Evolutionary conservation across 306 rosid species (phyloP).

Genomic region (Acacia melanoxylon): DNA sequence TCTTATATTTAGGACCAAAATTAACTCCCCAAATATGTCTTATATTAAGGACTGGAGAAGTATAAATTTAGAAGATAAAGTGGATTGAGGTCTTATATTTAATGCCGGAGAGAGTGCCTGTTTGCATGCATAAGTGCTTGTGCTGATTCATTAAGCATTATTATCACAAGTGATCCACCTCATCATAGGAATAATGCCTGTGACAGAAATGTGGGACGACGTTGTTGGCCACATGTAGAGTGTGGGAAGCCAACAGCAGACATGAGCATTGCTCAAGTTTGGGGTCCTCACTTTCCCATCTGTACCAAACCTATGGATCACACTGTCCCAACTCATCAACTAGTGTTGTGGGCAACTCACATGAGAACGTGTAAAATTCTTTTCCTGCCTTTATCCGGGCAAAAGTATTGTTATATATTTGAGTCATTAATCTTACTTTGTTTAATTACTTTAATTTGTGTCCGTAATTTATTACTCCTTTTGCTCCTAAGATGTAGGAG

Average conservation of each 20-base stretch:
- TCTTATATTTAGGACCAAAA: too few relatives aligned
- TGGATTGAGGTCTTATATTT: too few relatives aligned
- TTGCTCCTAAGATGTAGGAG: neutral
- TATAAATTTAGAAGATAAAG: too few relatives aligned
- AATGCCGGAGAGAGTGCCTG: rapidly evolving
- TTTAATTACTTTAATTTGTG: too few relatives aligned
- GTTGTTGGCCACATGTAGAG: constrained; percentile 26
- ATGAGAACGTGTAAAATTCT: neutral
- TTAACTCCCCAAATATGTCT: too few relatives aligned
- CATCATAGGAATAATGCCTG: constrained; percentile 30
- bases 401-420: neutral
- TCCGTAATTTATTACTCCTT: too few relatives aligned
- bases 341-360: neutral
- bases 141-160: neutral
- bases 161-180: neutral
- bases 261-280: constrained; percentile 39
- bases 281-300: constrained; percentile 35
- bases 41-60: too few relatives aligned
- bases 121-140: neutral
- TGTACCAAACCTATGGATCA: constrained; percentile 20
- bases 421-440: neutral
- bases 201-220: constrained; percentile 36
- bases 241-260: constrained; percentile 8
- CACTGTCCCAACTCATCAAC: constrained; percentile 30
- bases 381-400: neutral